Conservation (phyloP, 2,329 filamentous ascomycete genomes). For the Rosellinia necatrix region DNA sequence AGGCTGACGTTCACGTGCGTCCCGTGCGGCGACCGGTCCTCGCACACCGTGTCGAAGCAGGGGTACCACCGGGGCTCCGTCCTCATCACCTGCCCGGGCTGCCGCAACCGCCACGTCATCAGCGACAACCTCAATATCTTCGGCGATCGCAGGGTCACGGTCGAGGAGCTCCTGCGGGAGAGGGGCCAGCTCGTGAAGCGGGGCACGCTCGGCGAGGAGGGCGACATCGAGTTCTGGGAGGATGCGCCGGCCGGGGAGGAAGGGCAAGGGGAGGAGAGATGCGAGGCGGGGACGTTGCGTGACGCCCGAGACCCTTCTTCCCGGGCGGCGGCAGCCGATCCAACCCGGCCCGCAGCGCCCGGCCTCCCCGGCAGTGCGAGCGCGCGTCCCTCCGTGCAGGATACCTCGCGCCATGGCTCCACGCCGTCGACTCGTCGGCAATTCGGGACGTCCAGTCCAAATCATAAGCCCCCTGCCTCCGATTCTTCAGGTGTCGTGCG, state of each 20-base stretch:
- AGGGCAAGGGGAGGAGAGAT: not conserved
- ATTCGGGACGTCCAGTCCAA: too few relatives aligned
- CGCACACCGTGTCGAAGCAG: constrained; percentile 87
- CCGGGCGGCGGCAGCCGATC: constrained; percentile 22
- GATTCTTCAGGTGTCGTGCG: too few relatives aligned
- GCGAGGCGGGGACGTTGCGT: constrained; percentile 12
- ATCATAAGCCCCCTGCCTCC: not conserved
- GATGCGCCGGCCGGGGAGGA: constrained; percentile 57
- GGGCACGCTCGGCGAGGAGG: constrained; percentile 72
- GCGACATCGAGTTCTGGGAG: constrained; percentile 92
- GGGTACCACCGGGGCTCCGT: constrained; percentile 92
- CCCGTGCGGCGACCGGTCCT: constrained; percentile 78
- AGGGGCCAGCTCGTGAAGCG: constrained; percentile 76
- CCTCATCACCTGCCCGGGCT: constrained; percentile 84
- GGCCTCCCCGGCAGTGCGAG: constrained; percentile 17
- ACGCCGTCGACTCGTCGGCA: constrained; percentile 36
- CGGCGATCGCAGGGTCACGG: constrained; percentile 68
- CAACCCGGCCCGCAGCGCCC: constrained; percentile 7
- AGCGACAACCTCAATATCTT: constrained; percentile 85
- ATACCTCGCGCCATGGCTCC: constrained; percentile 10
- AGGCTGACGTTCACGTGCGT: constrained; percentile 91
- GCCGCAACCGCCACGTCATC: constrained; percentile 88
- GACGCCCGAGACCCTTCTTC: constrained; percentile 28
- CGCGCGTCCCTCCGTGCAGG: constrained; percentile 28
- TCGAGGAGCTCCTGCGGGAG: constrained; percentile 78